Evolutionary conservation across 768 basidiomycete genomes (phyloP), one percentile per base, ranked within the genome.

Genomic region (Suillus clintonianus): DNA sequence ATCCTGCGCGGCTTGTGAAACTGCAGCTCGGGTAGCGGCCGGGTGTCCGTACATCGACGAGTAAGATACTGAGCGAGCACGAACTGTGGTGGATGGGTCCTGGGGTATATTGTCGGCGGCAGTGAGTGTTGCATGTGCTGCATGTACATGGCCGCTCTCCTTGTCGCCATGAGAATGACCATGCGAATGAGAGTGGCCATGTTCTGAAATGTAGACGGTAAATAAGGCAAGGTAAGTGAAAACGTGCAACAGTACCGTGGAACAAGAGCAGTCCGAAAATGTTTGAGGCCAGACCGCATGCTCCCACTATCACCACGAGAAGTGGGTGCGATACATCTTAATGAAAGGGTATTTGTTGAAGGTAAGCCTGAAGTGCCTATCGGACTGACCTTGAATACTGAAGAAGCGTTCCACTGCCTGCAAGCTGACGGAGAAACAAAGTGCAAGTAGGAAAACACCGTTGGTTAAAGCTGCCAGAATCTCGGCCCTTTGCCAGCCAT

Each of bases 401-500:
- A 98, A 92, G 81, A 98, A 94, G 47, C 97, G 86, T 66, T 92
- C 87, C 45, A 99, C 77, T 8, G 97, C 96, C 75, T 99, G 96
- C 68, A 99, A 79, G 55, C 86, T 89, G 67, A 99, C 97, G 6
- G 95, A 95, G 77, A 99, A 95, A 79, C 97, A 99, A 0, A 99
- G 85, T 0, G 97, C 97, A 48, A 98, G 84, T 7, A 99, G 86
- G 80, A 99, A 99, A 60, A 99, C 95, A 59, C 96, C 97, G 70
- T 99, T 99, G 68, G 98, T 80, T 54, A 99, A 82, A 0, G 97
- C 97, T 19, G 95, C 96, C 10, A 98, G 85, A 64, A 97, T 96
- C 74, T 97, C 96, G 17, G 97, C 97, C 65, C 97, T 85, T 76
- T 99, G 96, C 97, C 96, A 99, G 24, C 96, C 96, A 74, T 99